These are phyloP conservation scores for Magnaporthiopsis poae DNA, from an alignment of 2,329 filamentous ascomycete species.

Conservation along the genomic window DNA sequence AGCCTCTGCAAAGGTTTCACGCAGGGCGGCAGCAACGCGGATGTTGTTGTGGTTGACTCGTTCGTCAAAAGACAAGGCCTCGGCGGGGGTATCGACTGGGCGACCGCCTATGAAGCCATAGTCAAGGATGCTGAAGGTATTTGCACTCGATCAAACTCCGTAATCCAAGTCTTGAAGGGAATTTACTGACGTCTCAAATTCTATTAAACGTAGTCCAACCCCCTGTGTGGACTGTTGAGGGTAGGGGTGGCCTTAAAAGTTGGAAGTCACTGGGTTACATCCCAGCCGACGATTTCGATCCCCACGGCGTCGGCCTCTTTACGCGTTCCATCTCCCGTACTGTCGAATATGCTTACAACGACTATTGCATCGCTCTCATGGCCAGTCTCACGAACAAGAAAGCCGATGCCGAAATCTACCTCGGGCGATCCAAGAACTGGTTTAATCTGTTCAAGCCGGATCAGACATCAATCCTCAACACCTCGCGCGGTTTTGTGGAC, in stretches of 20 bases:
- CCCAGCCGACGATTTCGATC: conserved; percentile 54
- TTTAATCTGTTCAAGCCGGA: conserved; percentile 50
- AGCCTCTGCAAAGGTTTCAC: conserved; percentile 56
- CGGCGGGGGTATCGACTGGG: conserved; percentile 49
- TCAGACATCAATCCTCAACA: conserved; percentile 36
- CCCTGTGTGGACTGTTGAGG: conserved; percentile 55
- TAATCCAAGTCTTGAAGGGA: neutral
- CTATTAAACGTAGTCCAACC: conserved; percentile 40
- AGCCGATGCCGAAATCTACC: conserved; percentile 47
- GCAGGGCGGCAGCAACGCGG: conserved; percentile 58
- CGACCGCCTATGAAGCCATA: conserved; percentile 55
- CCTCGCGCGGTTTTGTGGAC: conserved; percentile 34
- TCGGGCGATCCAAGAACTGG: conserved; percentile 50
- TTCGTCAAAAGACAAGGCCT: conserved; percentile 43
- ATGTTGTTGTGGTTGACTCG: conserved; percentile 49
- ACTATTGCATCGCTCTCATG: conserved; percentile 54
- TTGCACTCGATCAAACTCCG: neutral
- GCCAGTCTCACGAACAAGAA: conserved; percentile 43
- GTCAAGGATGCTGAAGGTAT: conserved; percentile 53
- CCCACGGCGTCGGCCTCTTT: conserved; percentile 49
- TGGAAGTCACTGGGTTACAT: conserved; percentile 63
- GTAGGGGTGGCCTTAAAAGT: conserved; percentile 56
- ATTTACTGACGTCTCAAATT: neutral
- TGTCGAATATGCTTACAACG: conserved; percentile 65
- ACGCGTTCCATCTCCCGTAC: conserved; percentile 60